Evolutionary conservation across 1,139 yeast species (phyloP).

Genomic region (Blastobotrys aristatus): DNA sequence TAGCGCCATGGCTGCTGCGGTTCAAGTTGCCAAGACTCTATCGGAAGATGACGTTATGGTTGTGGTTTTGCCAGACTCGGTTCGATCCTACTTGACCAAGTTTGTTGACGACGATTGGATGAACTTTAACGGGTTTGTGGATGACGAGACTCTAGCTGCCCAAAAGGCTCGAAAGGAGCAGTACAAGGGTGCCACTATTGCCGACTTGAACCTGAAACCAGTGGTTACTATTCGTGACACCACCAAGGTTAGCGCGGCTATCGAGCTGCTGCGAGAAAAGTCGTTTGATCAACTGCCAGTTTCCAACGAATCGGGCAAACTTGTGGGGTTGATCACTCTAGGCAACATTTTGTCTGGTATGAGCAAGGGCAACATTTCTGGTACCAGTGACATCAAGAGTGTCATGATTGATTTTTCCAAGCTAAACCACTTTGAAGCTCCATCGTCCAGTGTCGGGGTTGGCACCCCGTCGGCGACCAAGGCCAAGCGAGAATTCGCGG

Average conservation of each 20-base stretch:
- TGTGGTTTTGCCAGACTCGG: conserved; percentile 81
- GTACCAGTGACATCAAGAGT: conserved; percentile 55
- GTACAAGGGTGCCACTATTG: conserved; percentile 57
- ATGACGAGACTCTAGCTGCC: conserved; percentile 42
- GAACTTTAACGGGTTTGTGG: conserved; percentile 67
- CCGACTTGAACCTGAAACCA: conserved; percentile 71
- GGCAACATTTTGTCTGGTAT: conserved; percentile 66
- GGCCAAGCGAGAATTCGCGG: conserved; percentile 62
- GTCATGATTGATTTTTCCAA: conserved; percentile 73
- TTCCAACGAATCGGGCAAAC: conserved; percentile 52
- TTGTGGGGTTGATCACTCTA: conserved; percentile 73
- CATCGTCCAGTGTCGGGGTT: conserved; percentile 28
- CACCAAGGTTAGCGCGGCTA: conserved; percentile 61
- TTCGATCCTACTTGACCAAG: conserved; percentile 81
- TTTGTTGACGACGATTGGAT: conserved; percentile 93
- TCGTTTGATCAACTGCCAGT: conserved; percentile 89
- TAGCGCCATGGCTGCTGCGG: conserved; percentile 75
- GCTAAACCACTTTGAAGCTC: conserved; percentile 48
- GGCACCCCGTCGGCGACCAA: conserved; percentile 44
- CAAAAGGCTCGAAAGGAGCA: conserved; percentile 43
- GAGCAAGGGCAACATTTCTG: conserved; percentile 57
- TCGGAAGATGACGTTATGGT: conserved; percentile 73
- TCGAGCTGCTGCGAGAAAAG: conserved; percentile 65
- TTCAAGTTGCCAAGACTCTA: conserved; percentile 63
- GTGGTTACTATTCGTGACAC: conserved; percentile 68